phyloP scores from a whole-genome alignment of 257 asterid species.

The Coffea canephora region DNA sequence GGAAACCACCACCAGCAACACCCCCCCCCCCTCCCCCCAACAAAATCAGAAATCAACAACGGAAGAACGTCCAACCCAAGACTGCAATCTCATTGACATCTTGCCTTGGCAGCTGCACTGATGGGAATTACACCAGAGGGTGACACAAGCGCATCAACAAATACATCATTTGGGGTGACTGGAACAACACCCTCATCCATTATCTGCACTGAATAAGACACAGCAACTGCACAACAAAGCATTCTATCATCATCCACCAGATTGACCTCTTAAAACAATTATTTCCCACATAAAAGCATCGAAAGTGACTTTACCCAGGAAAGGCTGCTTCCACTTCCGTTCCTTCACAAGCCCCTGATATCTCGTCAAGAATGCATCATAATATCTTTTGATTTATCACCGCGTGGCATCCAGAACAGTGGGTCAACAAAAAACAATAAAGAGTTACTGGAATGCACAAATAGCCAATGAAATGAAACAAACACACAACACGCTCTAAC shows the following conservation, averaged over 20 bases:
- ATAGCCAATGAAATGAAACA: no score
- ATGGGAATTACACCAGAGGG: slow-evolving; percentile 75
- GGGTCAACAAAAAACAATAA: background rate
- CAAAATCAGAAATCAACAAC: no score
- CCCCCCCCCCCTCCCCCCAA: no score
- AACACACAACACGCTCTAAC: background rate
- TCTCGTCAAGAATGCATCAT: slow-evolving; percentile 68
- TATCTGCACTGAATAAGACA: slow-evolving; percentile 76
- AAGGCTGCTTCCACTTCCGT: slow-evolving; percentile 80
- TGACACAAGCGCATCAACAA: slow-evolving; percentile 70
- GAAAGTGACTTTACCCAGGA: slow-evolving; percentile 42
- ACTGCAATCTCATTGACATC: slow-evolving; percentile 22
- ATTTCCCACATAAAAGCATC: background rate
- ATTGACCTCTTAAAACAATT: background rate
- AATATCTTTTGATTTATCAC: slow-evolving; percentile 42
- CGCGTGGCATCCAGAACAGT: slow-evolving; percentile 15
- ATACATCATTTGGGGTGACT: slow-evolving; percentile 65
- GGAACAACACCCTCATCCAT: slow-evolving; percentile 77
- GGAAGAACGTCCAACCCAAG: no score
- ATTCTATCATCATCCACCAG: background rate
- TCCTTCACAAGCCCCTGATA: slow-evolving; percentile 66
- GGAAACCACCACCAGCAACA: no score
- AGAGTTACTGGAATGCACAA: background rate
- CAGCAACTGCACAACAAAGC: slow-evolving; percentile 53
- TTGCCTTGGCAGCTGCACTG: slow-evolving; percentile 47